Percentiles rank a stretch among this genome's conserved stretches.
These are phyloP conservation scores for Saitozyma sp. DNA, from an alignment of 768 basidiomycete genomes.

Conservation along the genomic window DNA sequence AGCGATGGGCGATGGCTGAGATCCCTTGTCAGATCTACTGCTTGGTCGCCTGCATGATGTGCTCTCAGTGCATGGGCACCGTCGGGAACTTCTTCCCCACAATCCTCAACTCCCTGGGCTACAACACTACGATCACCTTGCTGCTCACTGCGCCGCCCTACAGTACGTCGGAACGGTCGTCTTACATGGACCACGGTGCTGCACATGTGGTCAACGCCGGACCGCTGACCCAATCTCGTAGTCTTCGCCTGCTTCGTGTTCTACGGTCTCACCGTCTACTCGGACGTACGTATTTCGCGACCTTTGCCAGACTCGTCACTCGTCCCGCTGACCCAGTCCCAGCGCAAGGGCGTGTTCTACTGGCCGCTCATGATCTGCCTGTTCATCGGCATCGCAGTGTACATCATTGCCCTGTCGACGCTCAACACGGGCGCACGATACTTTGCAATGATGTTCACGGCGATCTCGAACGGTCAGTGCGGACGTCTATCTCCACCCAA, in stretches of 20 bases:
- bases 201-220: no score
- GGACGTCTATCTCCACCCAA: no score
- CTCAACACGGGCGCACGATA: slow-evolving; percentile 21
- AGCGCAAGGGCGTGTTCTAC: background rate
- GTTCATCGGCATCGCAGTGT: slow-evolving; percentile 12
- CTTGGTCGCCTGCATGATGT: background rate
- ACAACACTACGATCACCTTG: slow-evolving; percentile 13
- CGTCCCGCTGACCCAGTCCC: background rate
- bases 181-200: no score
- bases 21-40: background rate
- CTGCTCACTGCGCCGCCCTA: slow-evolving; percentile 28
- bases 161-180: background rate
- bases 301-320: background rate
- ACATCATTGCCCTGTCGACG: slow-evolving; percentile 33
- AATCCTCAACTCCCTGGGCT: slow-evolving; percentile 20
- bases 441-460: slow-evolving; percentile 31
- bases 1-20: background rate
- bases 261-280: slow-evolving; percentile 5
- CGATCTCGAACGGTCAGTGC: slow-evolving; percentile 17
- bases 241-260: slow-evolving; percentile 8
- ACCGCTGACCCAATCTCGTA: background rate
- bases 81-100: slow-evolving; percentile 31
- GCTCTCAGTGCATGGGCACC: slow-evolving; percentile 11
- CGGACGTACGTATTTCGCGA: background rate
- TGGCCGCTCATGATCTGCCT: slow-evolving; percentile 3